These are phyloP conservation scores for Lycium ferocissimum DNA, from an alignment of 257 asterid species.

Conservation along the genomic window DNA sequence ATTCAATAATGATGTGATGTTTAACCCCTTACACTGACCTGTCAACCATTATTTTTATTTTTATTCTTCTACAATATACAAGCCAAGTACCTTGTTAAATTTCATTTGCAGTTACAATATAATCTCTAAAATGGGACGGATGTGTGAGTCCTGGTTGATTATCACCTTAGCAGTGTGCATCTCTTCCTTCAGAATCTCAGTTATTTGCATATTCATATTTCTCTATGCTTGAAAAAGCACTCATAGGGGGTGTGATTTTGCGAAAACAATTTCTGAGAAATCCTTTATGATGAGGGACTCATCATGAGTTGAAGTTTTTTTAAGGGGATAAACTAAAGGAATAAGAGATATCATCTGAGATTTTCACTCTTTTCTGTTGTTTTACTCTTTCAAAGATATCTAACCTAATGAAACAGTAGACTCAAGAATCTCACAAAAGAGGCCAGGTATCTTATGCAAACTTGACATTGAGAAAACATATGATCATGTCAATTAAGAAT, in stretches of 20 bases:
- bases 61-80: not conserved
- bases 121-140: not conserved
- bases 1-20: not conserved
- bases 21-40: not conserved
- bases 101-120: not conserved
- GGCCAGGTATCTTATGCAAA: too few species aligned
- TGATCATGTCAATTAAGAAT: too few species aligned
- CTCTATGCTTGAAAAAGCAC: not conserved
- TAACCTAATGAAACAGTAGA: not conserved
- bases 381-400: too few species aligned
- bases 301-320: not conserved
- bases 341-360: not conserved
- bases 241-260: not conserved
- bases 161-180: not conserved
- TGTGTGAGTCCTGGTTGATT: not conserved
- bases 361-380: too few species aligned
- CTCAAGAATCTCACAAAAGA: not conserved
- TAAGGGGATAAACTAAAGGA: not conserved
- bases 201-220: not conserved
- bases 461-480: too few species aligned
- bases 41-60: not conserved
- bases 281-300: not conserved
- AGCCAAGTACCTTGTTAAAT: not conserved
- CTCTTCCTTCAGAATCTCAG: not conserved
- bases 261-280: not conserved